Evolutionary conservation across 169 alveolate genomes (phyloP).

Genomic region (Cryptosporidium ryanae): DNA sequence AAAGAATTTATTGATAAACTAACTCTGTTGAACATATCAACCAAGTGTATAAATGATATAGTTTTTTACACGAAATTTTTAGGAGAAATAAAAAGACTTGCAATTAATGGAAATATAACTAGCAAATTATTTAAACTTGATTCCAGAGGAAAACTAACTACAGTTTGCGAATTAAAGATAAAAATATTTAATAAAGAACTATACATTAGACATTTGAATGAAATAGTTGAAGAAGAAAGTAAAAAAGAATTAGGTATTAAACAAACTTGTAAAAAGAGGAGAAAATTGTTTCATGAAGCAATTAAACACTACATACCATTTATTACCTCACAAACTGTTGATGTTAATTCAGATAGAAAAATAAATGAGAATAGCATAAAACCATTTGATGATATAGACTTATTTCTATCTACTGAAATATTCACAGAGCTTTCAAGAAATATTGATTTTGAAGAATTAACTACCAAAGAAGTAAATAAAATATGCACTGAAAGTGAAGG

Average conservation of each 20-base stretch:
- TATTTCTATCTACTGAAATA: constrained; percentile 75
- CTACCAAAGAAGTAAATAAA: background rate
- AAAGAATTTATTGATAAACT: constrained; percentile 10
- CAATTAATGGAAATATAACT: background rate
- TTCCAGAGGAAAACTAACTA: constrained; percentile 18
- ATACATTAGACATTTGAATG: background rate
- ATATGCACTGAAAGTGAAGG: background rate
- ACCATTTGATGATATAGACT: constrained; percentile 75
- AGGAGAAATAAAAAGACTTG: constrained; percentile 50
- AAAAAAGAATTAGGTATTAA: background rate
- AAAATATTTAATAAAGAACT: background rate
- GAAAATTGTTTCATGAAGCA: constrained; percentile 79
- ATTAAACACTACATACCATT: constrained; percentile 79
- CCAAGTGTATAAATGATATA: constrained; percentile 1
- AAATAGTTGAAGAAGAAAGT: background rate
- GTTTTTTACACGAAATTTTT: constrained; percentile 22
- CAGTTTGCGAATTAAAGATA: constrained; percentile 14
- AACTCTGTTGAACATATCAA: constrained; percentile 8
- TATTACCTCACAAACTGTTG: constrained; percentile 75
- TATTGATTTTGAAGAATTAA: constrained; percentile 16
- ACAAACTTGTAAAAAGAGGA: constrained; percentile 72
- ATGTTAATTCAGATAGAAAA: constrained; percentile 8
- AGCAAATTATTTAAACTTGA: constrained; percentile 34
- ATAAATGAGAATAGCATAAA: background rate
- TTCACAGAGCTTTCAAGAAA: constrained; percentile 18